Conservation (phyloP, 2,329 filamentous ascomycete species). For the Didymellaceae sp. region DNA sequence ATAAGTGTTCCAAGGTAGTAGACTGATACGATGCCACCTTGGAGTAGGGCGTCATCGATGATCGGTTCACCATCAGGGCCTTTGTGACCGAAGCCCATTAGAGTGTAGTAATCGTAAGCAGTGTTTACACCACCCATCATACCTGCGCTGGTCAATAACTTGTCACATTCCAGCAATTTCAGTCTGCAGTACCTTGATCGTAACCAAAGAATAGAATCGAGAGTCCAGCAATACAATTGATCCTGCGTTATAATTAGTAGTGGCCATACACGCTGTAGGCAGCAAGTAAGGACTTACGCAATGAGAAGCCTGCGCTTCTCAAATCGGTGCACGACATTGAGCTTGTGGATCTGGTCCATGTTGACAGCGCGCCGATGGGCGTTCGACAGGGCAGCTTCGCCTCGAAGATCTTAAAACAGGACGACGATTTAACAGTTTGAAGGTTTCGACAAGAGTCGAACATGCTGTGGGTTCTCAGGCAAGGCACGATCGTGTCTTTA, state of each 20-base stretch:
- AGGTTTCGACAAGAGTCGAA: not conserved
- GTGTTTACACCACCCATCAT: conserved; percentile 46
- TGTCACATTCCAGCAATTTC: not conserved
- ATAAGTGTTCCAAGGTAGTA: conserved; percentile 42
- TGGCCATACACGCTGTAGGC: accelerated
- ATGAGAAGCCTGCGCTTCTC: conserved; percentile 39
- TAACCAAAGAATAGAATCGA: conserved; percentile 45
- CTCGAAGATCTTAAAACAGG: too few species aligned
- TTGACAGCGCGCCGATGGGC: not conserved
- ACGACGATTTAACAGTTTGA: too few species aligned
- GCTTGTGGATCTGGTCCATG: conserved; percentile 37
- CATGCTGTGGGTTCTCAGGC: not conserved
- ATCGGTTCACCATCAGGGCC: conserved; percentile 32
- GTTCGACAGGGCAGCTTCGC: too few species aligned
- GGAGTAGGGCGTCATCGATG: conserved; percentile 34
- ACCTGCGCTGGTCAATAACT: conserved; percentile 16
- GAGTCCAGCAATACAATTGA: conserved; percentile 41
- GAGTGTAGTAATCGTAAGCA: conserved; percentile 39
- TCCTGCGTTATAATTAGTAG: conserved; percentile 12
- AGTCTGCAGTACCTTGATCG: conserved; percentile 8
- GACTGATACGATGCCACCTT: conserved; percentile 44
- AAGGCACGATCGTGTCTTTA: conserved; percentile 4
- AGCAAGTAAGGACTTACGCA: conserved; percentile 20
- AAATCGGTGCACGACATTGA: conserved; percentile 32
- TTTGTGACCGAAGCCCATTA: conserved; percentile 41